Conservation (phyloP, 2,329 filamentous ascomycete genomes). For the Juglanconis sp. region DNA sequence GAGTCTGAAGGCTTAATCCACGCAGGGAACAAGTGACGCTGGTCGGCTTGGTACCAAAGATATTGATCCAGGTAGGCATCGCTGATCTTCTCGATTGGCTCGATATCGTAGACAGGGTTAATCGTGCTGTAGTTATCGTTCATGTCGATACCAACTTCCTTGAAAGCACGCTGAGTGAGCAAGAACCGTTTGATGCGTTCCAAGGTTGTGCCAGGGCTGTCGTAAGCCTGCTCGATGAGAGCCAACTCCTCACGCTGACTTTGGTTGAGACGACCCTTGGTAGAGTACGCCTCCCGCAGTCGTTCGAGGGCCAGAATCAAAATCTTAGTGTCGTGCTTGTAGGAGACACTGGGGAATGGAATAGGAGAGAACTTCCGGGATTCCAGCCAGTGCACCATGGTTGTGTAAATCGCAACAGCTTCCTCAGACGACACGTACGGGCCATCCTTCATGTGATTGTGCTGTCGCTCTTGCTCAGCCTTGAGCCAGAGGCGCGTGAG, state of each 20-base stretch:
- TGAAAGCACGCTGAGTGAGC: constrained; percentile 95
- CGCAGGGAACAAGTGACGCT: constrained; percentile 91
- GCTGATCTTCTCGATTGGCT: constrained; percentile 98
- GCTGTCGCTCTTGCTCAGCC: constrained; percentile 95
- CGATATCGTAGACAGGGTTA: constrained; percentile 98
- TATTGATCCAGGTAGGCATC: constrained; percentile 99
- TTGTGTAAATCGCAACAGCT: constrained; percentile 97
- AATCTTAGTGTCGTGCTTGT: constrained; percentile 99
- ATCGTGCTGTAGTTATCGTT: constrained; percentile 99
- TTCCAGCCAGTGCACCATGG: constrained; percentile 97
- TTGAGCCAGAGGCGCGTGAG: constrained; percentile 95
- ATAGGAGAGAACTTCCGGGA: constrained; percentile 98
- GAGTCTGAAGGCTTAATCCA: constrained; percentile 99
- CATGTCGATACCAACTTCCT: constrained; percentile 99
- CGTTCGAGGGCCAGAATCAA: constrained; percentile 92
- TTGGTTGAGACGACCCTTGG: constrained; percentile 94
- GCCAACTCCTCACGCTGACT: constrained; percentile 96
- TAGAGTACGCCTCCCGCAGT: constrained; percentile 91
- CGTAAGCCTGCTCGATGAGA: constrained; percentile 96
- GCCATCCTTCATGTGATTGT: constrained; percentile 99
- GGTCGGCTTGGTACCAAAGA: constrained; percentile 97
- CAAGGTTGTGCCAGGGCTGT: constrained; percentile 92
- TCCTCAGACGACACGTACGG: constrained; percentile 98
- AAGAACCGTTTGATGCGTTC: constrained; percentile 97
- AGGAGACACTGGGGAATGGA: constrained; percentile 96